A percentile compares a stretch with the other conserved stretches of the same genome.
Conservation (phyloP, 257 asterid species). For the Solanum dulcamara region DNA sequence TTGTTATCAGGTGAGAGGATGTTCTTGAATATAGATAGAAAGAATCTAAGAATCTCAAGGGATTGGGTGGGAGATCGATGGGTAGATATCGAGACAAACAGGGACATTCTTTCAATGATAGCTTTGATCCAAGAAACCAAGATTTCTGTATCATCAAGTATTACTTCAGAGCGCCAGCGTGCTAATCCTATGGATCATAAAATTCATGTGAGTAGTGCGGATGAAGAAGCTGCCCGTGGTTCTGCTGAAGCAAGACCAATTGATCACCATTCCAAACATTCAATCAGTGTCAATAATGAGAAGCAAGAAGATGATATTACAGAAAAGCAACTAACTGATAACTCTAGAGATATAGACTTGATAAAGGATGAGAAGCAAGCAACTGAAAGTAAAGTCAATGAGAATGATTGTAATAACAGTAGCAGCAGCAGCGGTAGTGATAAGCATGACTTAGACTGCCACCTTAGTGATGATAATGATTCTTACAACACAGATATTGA, state of each 20-base stretch:
- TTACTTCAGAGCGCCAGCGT: constrained; percentile 31
- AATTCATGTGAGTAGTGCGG: constrained; percentile 17
- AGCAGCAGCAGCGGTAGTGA: neutral
- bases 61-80: constrained; percentile 85
- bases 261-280: neutral
- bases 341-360: constrained; percentile 31
- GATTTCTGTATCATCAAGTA: constrained; percentile 34
- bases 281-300: neutral
- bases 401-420: constrained; percentile 9
- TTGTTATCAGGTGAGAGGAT: constrained; percentile 63
- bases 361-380: constrained; percentile 25
- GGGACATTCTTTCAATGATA: constrained; percentile 39
- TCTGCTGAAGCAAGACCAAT: neutral
- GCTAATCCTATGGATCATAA: constrained; percentile 32
- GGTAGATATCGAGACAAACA: constrained; percentile 65
- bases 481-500: constrained; percentile 5
- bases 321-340: constrained; percentile 37
- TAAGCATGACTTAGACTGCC: neutral
- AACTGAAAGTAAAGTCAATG: constrained; percentile 18
- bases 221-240: constrained; percentile 24
- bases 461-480: constrained; percentile 1
- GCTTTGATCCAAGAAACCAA: constrained; percentile 47
- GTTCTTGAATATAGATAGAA: constrained; percentile 33
- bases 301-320: constrained; percentile 12
- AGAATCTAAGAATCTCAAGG: constrained; percentile 61